Evolutionary conservation across 768 basidiomycete genomes (phyloP).

Genomic region (Rhodotorula graminis): DNA sequence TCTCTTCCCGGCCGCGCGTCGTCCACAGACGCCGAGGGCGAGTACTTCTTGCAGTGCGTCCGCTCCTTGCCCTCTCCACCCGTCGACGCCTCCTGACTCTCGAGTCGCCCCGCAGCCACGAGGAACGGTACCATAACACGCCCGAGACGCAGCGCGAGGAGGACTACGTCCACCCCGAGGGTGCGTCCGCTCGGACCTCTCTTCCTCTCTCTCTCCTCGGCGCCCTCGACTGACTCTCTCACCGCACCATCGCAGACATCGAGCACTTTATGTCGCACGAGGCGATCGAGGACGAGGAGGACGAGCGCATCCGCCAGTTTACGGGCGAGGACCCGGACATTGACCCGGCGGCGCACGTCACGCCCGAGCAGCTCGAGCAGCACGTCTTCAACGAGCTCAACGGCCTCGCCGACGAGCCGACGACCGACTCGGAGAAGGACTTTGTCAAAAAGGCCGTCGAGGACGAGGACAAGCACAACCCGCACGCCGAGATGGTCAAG

Average conservation of each 20-base stretch:
- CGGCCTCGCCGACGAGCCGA: slow-evolving; percentile 19
- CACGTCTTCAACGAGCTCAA: slow-evolving; percentile 37
- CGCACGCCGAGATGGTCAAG: slow-evolving; percentile 7
- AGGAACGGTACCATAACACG: slow-evolving; percentile 92
- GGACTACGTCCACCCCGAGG: slow-evolving; percentile 84
- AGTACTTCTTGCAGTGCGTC: slow-evolving; percentile 68
- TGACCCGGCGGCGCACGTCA: slow-evolving; percentile 2
- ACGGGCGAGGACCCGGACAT: slow-evolving; percentile 37
- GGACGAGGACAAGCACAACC: slow-evolving; percentile 12
- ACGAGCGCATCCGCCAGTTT: slow-evolving; percentile 70
- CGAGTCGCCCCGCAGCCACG: slow-evolving; percentile 58
- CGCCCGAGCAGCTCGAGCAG: slow-evolving; percentile 31
- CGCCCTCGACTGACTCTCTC: too few relatives aligned
- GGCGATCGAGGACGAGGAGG: slow-evolving; percentile 74
- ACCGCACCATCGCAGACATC: slow-evolving; percentile 43
- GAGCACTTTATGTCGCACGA: slow-evolving; percentile 91
- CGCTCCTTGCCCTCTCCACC: background rate
- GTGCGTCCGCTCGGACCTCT: background rate
- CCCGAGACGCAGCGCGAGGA: slow-evolving; percentile 97
- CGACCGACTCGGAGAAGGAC: slow-evolving; percentile 12
- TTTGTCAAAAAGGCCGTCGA: slow-evolving; percentile 3
- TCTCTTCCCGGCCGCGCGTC: too few relatives aligned
- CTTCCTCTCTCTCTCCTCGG: too few relatives aligned
- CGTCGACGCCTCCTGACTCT: background rate
- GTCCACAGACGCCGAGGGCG: slow-evolving; percentile 42